Conservation (phyloP, 2,329 filamentous ascomycete genomes). For the Amesomyces nigricolor region DNA sequence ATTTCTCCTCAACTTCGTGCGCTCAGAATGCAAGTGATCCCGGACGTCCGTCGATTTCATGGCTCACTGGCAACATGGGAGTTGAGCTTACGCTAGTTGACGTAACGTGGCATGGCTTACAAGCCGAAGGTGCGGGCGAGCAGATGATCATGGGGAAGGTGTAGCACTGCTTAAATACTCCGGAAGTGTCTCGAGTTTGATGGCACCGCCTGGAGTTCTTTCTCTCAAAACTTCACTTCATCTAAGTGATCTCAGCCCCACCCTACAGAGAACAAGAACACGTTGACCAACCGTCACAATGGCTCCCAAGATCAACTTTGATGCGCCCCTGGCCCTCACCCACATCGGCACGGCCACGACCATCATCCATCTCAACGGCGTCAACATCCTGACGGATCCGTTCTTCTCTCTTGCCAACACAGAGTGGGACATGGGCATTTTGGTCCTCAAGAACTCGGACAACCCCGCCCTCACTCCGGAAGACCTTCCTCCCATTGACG, state of each 20-base stretch:
- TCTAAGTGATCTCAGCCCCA: no score
- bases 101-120: conserved; percentile 1
- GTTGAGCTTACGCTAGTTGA: background rate
- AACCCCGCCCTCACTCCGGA: conserved; percentile 34
- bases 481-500: conserved; percentile 41
- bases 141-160: no score
- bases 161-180: no score
- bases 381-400: conserved; percentile 42
- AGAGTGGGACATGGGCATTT: conserved; percentile 28
- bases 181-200: no score
- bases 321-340: conserved; percentile 31
- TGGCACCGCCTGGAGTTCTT: no score
- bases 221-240: no score
- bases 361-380: conserved; percentile 39
- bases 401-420: conserved; percentile 39
- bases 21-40: background rate
- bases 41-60: background rate
- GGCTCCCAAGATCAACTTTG: conserved; percentile 11
- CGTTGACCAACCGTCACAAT: background rate
- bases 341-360: conserved; percentile 45
- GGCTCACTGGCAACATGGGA: background rate
- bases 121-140: background rate
- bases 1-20: background rate
- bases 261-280: no score
- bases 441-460: conserved; percentile 30